These are phyloP conservation scores for Gentiana straminea DNA, from an alignment of 257 asterid species.

Conservation along the genomic window DNA sequence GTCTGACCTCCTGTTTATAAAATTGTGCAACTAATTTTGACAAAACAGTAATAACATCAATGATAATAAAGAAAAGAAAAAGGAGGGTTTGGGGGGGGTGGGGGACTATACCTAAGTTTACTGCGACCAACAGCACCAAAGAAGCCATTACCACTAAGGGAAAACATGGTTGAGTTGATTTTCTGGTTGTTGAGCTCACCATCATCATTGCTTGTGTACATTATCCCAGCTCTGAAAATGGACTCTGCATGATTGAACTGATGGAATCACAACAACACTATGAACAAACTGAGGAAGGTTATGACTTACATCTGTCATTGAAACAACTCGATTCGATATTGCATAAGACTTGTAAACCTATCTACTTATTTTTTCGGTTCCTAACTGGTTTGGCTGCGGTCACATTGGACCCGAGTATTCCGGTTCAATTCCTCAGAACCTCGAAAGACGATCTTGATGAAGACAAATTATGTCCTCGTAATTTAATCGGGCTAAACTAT, in stretches of 20 bases:
- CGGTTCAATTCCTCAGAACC: too few species aligned
- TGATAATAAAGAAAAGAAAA: not conserved
- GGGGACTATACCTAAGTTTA: constrained; percentile 46
- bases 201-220: constrained; percentile 56
- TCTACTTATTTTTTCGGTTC: too few species aligned
- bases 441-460: too few species aligned
- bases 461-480: too few species aligned
- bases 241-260: constrained; percentile 56
- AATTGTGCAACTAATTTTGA: constrained; percentile 6
- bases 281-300: too few species aligned
- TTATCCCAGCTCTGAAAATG: constrained; percentile 87
- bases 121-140: constrained; percentile 86
- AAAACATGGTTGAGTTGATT: constrained; percentile 61
- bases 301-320: too few species aligned
- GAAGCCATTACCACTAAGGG: constrained; percentile 71
- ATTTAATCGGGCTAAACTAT: too few species aligned
- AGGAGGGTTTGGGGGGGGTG: not conserved
- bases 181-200: constrained; percentile 35
- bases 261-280: constrained; percentile 23
- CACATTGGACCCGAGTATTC: too few species aligned
- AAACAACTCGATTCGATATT: too few species aligned
- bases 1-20: constrained; percentile 64
- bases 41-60: not conserved
- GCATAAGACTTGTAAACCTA: too few species aligned
- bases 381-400: too few species aligned